Conservation (phyloP, 257 asterid species). For the Linaria vulgaris region DNA sequence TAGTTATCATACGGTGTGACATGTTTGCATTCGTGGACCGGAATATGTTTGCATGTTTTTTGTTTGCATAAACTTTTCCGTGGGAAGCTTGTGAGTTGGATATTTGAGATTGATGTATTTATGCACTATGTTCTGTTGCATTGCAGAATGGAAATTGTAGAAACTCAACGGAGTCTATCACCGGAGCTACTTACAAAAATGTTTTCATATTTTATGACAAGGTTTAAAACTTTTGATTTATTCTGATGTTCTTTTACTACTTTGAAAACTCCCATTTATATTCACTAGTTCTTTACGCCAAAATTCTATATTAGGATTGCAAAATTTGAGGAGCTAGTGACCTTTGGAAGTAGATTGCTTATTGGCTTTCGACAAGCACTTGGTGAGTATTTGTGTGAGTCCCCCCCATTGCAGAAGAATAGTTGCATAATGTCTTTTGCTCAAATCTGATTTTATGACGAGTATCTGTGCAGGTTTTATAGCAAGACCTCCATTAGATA, state of each 20-base stretch:
- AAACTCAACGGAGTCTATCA: conserved; percentile 19
- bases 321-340: conserved; percentile 58
- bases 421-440: background rate
- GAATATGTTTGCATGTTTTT: too few relatives aligned
- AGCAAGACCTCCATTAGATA: conserved; percentile 45
- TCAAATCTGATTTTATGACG: background rate
- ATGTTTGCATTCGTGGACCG: too few relatives aligned
- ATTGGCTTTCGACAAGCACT: conserved; percentile 67
- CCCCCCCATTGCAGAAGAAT: background rate
- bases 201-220: conserved; percentile 62
- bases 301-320: conserved; percentile 47
- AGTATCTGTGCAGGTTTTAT: conserved; percentile 45
- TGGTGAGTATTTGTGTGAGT: conserved; percentile 43
- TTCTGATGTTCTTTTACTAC: background rate
- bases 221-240: conserved; percentile 30
- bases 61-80: too few relatives aligned
- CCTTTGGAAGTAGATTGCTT: conserved; percentile 53
- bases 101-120: conserved; percentile 2
- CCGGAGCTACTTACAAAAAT: conserved; percentile 29
- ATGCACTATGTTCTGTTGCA: conserved; percentile 1
- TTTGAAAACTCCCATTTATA: background rate
- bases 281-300: background rate
- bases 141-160: conserved; percentile 49
- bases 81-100: background rate
- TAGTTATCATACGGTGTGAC: too few relatives aligned